Evolutionary conservation across 371 early-diverging fungal genomes (phyloP).

Genomic region (Syncephalastrum contaminatum): DNA sequence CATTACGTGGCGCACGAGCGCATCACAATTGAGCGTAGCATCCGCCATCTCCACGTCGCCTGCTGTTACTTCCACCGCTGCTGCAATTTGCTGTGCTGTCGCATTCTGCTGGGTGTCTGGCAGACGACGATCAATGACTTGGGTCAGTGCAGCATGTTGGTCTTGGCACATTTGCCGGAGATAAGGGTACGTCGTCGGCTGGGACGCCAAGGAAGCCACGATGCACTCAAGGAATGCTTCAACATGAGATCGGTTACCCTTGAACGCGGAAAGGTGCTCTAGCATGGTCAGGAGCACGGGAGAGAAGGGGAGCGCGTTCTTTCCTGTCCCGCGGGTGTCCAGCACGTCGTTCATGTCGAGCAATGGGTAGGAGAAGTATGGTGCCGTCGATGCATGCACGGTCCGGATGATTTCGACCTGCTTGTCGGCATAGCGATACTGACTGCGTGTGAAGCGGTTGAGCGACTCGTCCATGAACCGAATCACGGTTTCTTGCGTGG

Average conservation of each 20-base stretch:
- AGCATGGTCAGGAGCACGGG: conserved; percentile 54
- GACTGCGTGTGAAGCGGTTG: conserved; percentile 51
- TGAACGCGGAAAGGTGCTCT: conserved; percentile 50
- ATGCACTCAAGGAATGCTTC: conserved; percentile 23
- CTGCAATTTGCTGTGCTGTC: too few species aligned
- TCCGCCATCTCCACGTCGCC: conserved; percentile 2
- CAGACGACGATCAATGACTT: too few species aligned
- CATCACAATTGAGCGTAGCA: not conserved
- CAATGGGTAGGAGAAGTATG: not conserved
- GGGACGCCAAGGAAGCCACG: too few species aligned
- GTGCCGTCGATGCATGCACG: not conserved
- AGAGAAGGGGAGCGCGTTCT: conserved; percentile 52
- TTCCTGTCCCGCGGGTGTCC: conserved; percentile 3
- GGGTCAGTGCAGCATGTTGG: too few species aligned
- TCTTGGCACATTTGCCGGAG: too few species aligned
- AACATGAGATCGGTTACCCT: conserved; percentile 21
- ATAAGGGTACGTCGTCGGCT: too few species aligned
- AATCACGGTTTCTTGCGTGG: conserved; percentile 46
- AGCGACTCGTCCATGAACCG: conserved; percentile 68
- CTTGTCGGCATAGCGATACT: conserved; percentile 67
- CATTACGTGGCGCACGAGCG: conserved; percentile 22
- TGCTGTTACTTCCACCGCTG: not conserved
- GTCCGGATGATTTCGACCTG: conserved; percentile 13
- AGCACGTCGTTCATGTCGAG: conserved; percentile 5
- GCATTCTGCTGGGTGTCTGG: too few species aligned